These are phyloP conservation scores for Uncinocarpus reesii DNA, from an alignment of 2,329 filamentous ascomycete genomes.

Conservation along the genomic window DNA sequence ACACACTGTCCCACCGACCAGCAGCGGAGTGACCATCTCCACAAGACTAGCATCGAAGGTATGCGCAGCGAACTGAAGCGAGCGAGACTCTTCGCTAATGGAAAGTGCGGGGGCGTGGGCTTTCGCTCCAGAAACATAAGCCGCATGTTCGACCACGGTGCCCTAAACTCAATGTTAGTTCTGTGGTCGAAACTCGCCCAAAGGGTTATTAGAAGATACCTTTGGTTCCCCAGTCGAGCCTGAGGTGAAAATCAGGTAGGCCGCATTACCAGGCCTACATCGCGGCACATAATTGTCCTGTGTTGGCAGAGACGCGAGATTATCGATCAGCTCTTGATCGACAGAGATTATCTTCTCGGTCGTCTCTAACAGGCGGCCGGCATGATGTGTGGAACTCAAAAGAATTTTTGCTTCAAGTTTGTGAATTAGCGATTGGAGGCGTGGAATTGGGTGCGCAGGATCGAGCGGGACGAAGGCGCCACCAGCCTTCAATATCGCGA, in stretches of 20 bases:
- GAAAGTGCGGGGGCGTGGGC: constrained; percentile 43
- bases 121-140: constrained; percentile 47
- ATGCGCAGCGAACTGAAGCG: constrained; percentile 48
- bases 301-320: constrained; percentile 17
- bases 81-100: constrained; percentile 44
- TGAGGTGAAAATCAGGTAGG: constrained; percentile 52
- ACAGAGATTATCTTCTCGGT: constrained; percentile 24
- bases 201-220: constrained; percentile 19
- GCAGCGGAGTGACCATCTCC: constrained; percentile 46
- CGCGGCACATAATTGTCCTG: constrained; percentile 18
- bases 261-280: constrained; percentile 27
- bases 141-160: constrained; percentile 53
- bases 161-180: constrained; percentile 32
- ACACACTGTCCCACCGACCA: constrained; percentile 50
- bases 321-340: constrained; percentile 22
- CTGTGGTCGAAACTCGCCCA: background rate
- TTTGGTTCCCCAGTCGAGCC: constrained; percentile 48
- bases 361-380: constrained; percentile 19
- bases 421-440: constrained; percentile 27
- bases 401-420: constrained; percentile 28
- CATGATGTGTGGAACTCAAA: constrained; percentile 26
- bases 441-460: constrained; percentile 31
- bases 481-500: constrained; percentile 36
- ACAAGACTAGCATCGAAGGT: constrained; percentile 47
- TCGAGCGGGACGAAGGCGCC: constrained; percentile 36